These are phyloP conservation scores for Ascobolus immersus DNA, from an alignment of 495 filamentous ascomycete genomes.

Conservation along the genomic window DNA sequence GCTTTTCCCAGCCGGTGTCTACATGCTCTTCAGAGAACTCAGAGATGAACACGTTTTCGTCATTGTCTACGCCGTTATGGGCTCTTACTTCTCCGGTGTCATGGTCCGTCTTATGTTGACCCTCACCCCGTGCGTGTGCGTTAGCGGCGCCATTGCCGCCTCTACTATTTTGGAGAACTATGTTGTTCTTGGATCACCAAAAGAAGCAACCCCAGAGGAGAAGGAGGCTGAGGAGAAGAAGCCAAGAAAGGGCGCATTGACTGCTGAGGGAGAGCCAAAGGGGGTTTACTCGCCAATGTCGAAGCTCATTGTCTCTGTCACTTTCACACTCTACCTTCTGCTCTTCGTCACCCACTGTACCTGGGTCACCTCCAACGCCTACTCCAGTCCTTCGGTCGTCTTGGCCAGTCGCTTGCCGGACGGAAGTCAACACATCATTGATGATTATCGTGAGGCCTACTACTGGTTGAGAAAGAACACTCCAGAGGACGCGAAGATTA, in stretches of 20 bases:
- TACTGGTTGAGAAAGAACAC: conserved; percentile 99
- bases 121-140: conserved; percentile 85
- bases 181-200: conserved; percentile 31
- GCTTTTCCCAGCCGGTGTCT: conserved; percentile 96
- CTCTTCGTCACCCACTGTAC: conserved; percentile 94
- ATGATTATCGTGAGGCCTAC: conserved; percentile 98
- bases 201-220: conserved; percentile 23
- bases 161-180: conserved; percentile 83
- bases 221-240: conserved; percentile 27
- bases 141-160: conserved; percentile 68
- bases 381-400: conserved; percentile 93
- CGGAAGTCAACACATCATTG: conserved; percentile 93
- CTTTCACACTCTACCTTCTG: conserved; percentile 54
- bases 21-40: conserved; percentile 85
- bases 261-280: conserved; percentile 44
- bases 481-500: conserved; percentile 79
- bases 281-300: conserved; percentile 65
- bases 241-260: conserved; percentile 30
- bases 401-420: conserved; percentile 78
- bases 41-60: conserved; percentile 96
- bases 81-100: conserved; percentile 95
- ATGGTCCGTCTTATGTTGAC: conserved; percentile 99
- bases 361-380: conserved; percentile 97
- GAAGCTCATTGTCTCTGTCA: conserved; percentile 44
- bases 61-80: conserved; percentile 81